Percentiles rank a stretch among this genome's conserved stretches.
These are phyloP conservation scores for Cerrena zonata DNA, from an alignment of 1,284 basidiomycete species.

Conservation along the genomic window DNA sequence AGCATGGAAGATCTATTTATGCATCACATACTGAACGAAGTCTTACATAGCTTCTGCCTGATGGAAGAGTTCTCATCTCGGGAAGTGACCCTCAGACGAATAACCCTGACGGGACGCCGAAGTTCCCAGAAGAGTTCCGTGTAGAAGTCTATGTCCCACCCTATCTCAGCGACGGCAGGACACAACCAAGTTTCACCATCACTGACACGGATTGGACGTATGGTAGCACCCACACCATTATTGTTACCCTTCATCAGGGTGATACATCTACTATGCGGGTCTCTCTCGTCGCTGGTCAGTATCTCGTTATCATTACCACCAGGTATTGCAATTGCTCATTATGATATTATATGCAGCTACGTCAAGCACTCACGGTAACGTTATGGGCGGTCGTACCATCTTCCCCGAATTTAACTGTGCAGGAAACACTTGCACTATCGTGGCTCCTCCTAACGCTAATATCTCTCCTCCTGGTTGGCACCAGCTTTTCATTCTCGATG, in stretches of 20 bases:
- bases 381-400: constrained; percentile 64
- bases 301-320: background rate
- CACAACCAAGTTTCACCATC: constrained; percentile 55
- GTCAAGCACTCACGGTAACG: constrained; percentile 72
- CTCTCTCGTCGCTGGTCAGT: constrained; percentile 57
- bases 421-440: constrained; percentile 59
- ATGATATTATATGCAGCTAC: constrained; percentile 43
- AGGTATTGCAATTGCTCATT: background rate
- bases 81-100: constrained; percentile 66
- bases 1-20: constrained; percentile 16
- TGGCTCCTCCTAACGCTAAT: constrained; percentile 60
- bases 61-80: constrained; percentile 66
- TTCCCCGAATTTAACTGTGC: constrained; percentile 63
- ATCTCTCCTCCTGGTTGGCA: constrained; percentile 77
- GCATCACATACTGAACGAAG: background rate
- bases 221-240: constrained; percentile 44
- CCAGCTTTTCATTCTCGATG: constrained; percentile 66
- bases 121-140: constrained; percentile 64
- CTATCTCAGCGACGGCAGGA: constrained; percentile 56
- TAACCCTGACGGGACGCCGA: constrained; percentile 28
- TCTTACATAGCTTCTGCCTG: constrained; percentile 43
- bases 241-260: constrained; percentile 53
- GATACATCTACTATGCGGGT: constrained; percentile 50
- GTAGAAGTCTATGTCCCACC: constrained; percentile 74
- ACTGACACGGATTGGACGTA: constrained; percentile 57